Percentiles rank a stretch among this genome's conserved stretches.
These are phyloP conservation scores for Apocynum venetum DNA, from an alignment of 257 asterid species.

Conservation along the genomic window DNA sequence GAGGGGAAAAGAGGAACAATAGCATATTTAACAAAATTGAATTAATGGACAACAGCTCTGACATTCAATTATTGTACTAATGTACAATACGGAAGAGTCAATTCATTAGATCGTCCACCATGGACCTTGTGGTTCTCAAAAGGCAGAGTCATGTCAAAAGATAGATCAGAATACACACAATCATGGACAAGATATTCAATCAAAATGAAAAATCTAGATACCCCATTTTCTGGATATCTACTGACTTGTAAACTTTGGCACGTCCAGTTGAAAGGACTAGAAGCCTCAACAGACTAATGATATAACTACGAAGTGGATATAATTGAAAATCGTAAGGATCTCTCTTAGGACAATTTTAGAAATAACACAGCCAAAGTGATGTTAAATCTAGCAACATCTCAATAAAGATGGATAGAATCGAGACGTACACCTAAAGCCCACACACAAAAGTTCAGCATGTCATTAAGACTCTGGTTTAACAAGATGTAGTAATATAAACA, in stretches of 20 bases:
- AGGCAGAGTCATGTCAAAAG: constrained; percentile 6
- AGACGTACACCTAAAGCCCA: not conserved
- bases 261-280: not conserved
- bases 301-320: constrained; percentile 1
- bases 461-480: not conserved
- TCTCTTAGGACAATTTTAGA: not conserved
- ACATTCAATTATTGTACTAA: constrained; percentile 6
- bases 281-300: not conserved
- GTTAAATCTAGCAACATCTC: not conserved
- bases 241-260: not conserved
- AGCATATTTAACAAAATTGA: not conserved
- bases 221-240: constrained; percentile 1
- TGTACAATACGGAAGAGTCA: not conserved
- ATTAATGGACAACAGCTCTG: not conserved
- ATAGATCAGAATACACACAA: not conserved
- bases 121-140: constrained; percentile 9
- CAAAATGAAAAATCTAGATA: not conserved
- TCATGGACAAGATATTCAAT: constrained; percentile 3
- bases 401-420: not conserved
- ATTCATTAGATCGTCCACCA: not conserved
- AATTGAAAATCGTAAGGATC: not conserved
- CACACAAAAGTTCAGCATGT: not conserved
- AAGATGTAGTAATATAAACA: not conserved
- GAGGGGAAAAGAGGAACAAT: not conserved
- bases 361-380: not conserved